Conservation (phyloP, 371 early-diverging fungal genomes). For the Mortierella sp. region DNA sequence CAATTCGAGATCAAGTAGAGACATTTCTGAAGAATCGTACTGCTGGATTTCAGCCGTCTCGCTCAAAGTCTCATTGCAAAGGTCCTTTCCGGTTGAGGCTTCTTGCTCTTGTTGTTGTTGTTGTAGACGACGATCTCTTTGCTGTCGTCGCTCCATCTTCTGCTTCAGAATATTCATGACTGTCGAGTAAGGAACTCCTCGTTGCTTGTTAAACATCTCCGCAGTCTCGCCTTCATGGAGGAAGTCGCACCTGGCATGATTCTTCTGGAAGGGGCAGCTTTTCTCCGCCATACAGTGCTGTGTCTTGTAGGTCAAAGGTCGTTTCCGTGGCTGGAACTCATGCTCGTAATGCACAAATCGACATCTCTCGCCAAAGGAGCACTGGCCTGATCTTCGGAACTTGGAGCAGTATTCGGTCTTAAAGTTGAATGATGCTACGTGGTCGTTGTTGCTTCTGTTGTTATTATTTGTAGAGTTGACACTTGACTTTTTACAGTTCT, state of each 20-base stretch:
- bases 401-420: conserved; percentile 36
- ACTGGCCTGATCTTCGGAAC: conserved; percentile 21
- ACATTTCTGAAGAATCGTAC: too few species aligned
- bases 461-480: not conserved
- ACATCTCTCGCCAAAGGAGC: conserved; percentile 26
- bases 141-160: conserved; percentile 11
- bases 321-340: conserved; percentile 20
- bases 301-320: conserved; percentile 34
- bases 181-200: conserved; percentile 20
- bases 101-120: not conserved
- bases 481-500: too few species aligned
- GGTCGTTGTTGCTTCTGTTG: conserved; percentile 1
- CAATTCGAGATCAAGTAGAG: too few species aligned
- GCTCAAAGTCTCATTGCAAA: not conserved
- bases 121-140: not conserved
- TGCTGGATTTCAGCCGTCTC: too few species aligned
- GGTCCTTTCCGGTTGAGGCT: not conserved
- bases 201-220: conserved; percentile 38
- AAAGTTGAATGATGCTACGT: conserved; percentile 4
- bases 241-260: conserved; percentile 30
- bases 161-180: conserved; percentile 23
- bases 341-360: conserved; percentile 29
- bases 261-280: conserved; percentile 24
- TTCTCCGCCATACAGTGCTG: conserved; percentile 18
- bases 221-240: conserved; percentile 33